A percentile compares a stretch with the other conserved stretches of the same genome.
Conservation (phyloP, 2,329 filamentous ascomycete genomes). For the Diplodia mutila region DNA sequence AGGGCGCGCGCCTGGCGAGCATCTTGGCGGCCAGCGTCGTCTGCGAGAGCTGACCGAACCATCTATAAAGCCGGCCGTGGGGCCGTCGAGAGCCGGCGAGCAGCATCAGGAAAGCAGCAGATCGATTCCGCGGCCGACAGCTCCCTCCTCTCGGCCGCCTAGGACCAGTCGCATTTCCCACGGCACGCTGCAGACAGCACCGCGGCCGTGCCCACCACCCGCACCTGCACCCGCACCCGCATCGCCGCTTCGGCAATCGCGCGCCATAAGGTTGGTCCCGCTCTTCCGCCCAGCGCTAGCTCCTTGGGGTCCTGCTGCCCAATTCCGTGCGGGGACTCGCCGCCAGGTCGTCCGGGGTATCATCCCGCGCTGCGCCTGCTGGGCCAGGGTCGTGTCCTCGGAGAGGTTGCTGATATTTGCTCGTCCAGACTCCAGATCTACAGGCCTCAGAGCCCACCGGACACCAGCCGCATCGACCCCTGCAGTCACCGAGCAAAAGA, state of each 20-base stretch:
- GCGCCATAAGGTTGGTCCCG: slow-evolving; percentile 26
- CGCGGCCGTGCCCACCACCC: slow-evolving; percentile 12
- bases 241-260: slow-evolving; percentile 24
- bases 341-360: neutral
- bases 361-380: neutral
- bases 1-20: slow-evolving; percentile 23
- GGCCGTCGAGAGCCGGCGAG: neutral
- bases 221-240: slow-evolving; percentile 6
- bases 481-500: slow-evolving; percentile 23
- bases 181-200: neutral
- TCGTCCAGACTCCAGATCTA: slow-evolving; percentile 3
- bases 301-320: neutral
- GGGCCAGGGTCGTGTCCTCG: neutral
- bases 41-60: slow-evolving; percentile 14
- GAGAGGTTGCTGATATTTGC: neutral
- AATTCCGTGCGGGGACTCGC: too few relatives aligned
- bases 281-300: slow-evolving; percentile 23
- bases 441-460: neutral
- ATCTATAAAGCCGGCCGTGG: slow-evolving; percentile 6
- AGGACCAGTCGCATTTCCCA: slow-evolving; percentile 18
- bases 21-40: slow-evolving; percentile 10
- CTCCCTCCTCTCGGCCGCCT: slow-evolving; percentile 13
- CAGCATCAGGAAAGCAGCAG: neutral
- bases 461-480: slow-evolving; percentile 4
- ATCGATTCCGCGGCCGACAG: neutral